A percentile compares a stretch with the other conserved stretches of the same genome.
phyloP scores from a whole-genome alignment of 495 filamentous ascomycete species.

The Aspergillus coremiiformis region DNA sequence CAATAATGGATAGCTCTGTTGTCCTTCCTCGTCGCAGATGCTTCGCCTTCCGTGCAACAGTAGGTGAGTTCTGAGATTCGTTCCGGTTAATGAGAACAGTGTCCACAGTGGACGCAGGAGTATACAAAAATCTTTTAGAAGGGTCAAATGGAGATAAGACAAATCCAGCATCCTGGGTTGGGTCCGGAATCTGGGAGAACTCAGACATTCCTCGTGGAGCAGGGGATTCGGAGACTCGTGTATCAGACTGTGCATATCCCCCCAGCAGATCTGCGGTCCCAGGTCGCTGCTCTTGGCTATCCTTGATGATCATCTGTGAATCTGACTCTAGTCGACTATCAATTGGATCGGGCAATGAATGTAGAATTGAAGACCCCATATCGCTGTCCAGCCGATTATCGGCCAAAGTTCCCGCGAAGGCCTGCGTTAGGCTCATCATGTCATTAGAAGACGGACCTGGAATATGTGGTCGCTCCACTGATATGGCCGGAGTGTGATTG shows the following conservation, averaged over 20 bases:
- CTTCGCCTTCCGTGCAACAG: conserved; percentile 51
- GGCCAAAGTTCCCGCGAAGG: conserved; percentile 87
- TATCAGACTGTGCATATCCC: conserved; percentile 25
- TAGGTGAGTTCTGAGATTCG: conserved; percentile 56
- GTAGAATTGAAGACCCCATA: conserved; percentile 39
- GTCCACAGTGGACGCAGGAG: conserved; percentile 61
- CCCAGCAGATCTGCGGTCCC: conserved; percentile 25
- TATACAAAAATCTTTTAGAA: conserved; percentile 51
- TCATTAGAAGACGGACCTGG: conserved; percentile 47
- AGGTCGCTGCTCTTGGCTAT: conserved; percentile 50
- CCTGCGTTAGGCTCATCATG: conserved; percentile 75
- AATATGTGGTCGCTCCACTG: conserved; percentile 39
- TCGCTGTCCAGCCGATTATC: conserved; percentile 40
- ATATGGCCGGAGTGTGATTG: conserved; percentile 13
- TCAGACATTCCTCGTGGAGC: conserved; percentile 46
- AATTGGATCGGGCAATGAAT: conserved; percentile 46
- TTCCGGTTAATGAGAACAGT: conserved; percentile 52
- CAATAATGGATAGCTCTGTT: conserved; percentile 29
- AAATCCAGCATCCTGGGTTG: conserved; percentile 83
- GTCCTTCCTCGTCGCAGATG: conserved; percentile 46
- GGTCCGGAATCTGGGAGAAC: conserved; percentile 58
- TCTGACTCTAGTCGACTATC: conserved; percentile 37
- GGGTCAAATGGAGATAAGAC: conserved; percentile 49
- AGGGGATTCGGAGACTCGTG: conserved; percentile 37
- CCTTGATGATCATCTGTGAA: conserved; percentile 52